Conservation (phyloP, 306 rosid species). For the Geum urbanum region DNA sequence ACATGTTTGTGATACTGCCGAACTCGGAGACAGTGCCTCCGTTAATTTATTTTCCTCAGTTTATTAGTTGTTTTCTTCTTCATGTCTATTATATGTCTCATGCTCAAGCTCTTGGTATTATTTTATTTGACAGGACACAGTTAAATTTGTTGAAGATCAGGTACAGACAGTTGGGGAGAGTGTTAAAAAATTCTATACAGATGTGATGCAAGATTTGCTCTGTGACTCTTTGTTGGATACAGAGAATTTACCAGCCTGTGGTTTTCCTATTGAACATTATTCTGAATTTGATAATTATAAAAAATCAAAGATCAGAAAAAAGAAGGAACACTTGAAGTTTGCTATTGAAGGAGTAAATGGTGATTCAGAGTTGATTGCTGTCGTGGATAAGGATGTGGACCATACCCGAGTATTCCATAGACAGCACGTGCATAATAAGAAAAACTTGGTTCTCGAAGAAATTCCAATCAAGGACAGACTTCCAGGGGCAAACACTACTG, state of each 20-base stretch:
- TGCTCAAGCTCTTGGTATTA: not conserved
- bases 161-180: slow-evolving; percentile 71
- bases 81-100: slow-evolving; percentile 3
- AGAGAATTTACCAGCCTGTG: slow-evolving; percentile 32
- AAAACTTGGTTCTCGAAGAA: slow-evolving; percentile 27
- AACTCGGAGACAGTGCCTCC: not conserved
- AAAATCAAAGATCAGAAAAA: slow-evolving; percentile 28
- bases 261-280: slow-evolving; percentile 30
- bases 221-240: slow-evolving; percentile 38
- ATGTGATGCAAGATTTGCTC: slow-evolving; percentile 62
- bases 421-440: slow-evolving; percentile 15
- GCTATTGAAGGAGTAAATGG: slow-evolving; percentile 23
- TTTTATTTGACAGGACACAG: slow-evolving; percentile 55
- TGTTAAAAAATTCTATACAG: slow-evolving; percentile 67
- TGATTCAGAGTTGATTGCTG: slow-evolving; percentile 28
- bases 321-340: slow-evolving; percentile 28
- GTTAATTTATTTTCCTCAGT: not conserved
- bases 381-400: slow-evolving; percentile 22
- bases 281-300: slow-evolving; percentile 27
- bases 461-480: slow-evolving; percentile 16
- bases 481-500: slow-evolving; percentile 10
- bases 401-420: slow-evolving; percentile 19
- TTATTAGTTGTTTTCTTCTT: slow-evolving; percentile 4
- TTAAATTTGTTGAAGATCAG: slow-evolving; percentile 70
- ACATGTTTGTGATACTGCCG: slow-evolving; percentile 11